Conservation (phyloP, 2,329 filamentous ascomycete species). For the Bisporella sp. region DNA sequence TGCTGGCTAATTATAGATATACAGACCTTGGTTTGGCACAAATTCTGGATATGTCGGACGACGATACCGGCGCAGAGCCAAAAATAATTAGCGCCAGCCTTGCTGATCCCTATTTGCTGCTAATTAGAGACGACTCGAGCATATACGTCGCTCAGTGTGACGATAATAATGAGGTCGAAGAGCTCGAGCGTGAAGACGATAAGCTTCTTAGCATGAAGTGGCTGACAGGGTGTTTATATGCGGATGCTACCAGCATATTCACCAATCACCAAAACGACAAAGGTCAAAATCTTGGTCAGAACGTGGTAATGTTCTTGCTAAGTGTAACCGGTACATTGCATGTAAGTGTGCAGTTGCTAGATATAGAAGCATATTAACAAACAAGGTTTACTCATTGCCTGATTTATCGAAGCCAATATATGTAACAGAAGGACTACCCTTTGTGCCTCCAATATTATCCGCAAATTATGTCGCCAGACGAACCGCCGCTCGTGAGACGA, state of each 20-base stretch:
- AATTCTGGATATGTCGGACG: conserved; percentile 88
- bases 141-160: conserved; percentile 75
- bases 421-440: conserved; percentile 67
- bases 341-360: conserved; percentile 42
- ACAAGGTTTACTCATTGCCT: conserved; percentile 68
- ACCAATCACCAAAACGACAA: conserved; percentile 34
- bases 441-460: conserved; percentile 70
- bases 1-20: conserved; percentile 9
- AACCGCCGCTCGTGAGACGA: conserved; percentile 61
- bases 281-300: conserved; percentile 32
- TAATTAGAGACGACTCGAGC: conserved; percentile 78
- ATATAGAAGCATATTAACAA: conserved; percentile 8
- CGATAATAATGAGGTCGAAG: conserved; percentile 76
- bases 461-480: conserved; percentile 63
- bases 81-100: conserved; percentile 76
- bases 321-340: conserved; percentile 67
- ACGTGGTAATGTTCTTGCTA: conserved; percentile 69
- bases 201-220: conserved; percentile 59
- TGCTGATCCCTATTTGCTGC: conserved; percentile 75
- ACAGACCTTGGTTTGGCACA: conserved; percentile 80
- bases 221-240: conserved; percentile 77
- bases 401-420: conserved; percentile 67
- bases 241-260: conserved; percentile 55
- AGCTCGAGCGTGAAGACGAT: conserved; percentile 59
- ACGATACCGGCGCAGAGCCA: conserved; percentile 76